phyloP scores from a whole-genome alignment of 495 filamentous ascomycete species.

The Hypoxylon lenormandii region DNA sequence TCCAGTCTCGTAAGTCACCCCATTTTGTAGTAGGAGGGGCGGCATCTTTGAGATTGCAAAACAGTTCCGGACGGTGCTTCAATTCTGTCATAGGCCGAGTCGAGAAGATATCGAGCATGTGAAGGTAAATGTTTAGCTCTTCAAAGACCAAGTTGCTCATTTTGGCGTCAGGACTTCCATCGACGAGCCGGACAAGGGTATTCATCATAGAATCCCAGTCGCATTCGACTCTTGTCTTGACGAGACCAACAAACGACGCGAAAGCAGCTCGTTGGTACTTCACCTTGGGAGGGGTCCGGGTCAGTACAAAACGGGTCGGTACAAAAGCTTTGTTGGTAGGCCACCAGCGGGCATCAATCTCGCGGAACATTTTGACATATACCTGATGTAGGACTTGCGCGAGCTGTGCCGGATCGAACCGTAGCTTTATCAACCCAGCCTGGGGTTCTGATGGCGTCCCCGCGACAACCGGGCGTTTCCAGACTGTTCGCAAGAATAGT shows the following conservation, averaged over 20 bases:
- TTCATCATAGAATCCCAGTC: constrained; percentile 27
- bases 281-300: no score
- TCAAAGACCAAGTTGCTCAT: constrained; percentile 33
- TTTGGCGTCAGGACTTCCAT: constrained; percentile 32
- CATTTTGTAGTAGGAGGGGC: not conserved
- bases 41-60: constrained; percentile 20
- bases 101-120: constrained; percentile 47
- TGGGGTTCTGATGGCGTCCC: constrained; percentile 3
- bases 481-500: constrained; percentile 48
- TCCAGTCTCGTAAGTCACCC: constrained; percentile 49
- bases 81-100: constrained; percentile 1
- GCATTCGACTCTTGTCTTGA: constrained; percentile 35
- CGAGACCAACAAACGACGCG: constrained; percentile 45
- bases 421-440: constrained; percentile 19
- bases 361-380: constrained; percentile 46
- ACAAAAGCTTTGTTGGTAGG: no score
- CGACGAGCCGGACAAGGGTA: constrained; percentile 43
- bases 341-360: no score
- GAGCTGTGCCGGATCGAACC: constrained; percentile 24
- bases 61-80: no score
- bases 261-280: constrained; percentile 58
- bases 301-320: no score
- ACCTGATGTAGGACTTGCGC: constrained; percentile 17
- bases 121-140: constrained; percentile 50
- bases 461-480: constrained; percentile 38